Percentiles rank a stretch among this genome's conserved stretches.
Conservation (phyloP, 2,329 filamentous ascomycete genomes). For the Fusarium sambucinum region DNA sequence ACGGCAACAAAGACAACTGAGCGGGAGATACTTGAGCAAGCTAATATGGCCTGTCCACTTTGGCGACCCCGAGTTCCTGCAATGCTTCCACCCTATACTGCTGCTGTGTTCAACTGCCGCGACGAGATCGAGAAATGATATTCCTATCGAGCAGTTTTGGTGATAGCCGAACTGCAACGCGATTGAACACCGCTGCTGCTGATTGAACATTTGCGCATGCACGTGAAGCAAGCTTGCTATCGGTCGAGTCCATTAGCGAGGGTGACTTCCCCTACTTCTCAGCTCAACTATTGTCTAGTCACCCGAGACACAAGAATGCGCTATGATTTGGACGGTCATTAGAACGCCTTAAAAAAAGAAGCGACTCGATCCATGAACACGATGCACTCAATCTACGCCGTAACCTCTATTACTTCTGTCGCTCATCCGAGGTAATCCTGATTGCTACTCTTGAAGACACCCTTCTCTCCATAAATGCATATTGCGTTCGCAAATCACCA, state of each 20-base stretch:
- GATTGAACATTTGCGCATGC: accelerated
- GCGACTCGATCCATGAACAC: background rate
- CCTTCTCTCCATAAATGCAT: too few species aligned
- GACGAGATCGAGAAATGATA: background rate
- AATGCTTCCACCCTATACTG: too few species aligned
- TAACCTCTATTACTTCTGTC: background rate
- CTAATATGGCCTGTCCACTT: too few species aligned
- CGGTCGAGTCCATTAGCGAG: accelerated
- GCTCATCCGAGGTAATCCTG: background rate
- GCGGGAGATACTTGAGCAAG: background rate
- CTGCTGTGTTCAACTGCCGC: too few species aligned
- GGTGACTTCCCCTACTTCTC: background rate
- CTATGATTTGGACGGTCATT: background rate
- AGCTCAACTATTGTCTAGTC: accelerated
- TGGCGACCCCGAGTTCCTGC: too few species aligned
- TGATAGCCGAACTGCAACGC: background rate
- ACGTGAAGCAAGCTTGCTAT: background rate
- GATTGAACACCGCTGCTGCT: background rate
- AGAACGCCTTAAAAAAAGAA: background rate
- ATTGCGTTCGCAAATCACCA: background rate
- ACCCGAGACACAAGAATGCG: background rate
- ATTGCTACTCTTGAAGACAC: background rate
- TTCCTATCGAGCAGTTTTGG: background rate
- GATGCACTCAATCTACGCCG: background rate
- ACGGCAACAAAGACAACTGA: too few species aligned